Base-by-base conservation (phyloP, 75 land plant genomes). In the Ceratopteris richardii region DNA sequence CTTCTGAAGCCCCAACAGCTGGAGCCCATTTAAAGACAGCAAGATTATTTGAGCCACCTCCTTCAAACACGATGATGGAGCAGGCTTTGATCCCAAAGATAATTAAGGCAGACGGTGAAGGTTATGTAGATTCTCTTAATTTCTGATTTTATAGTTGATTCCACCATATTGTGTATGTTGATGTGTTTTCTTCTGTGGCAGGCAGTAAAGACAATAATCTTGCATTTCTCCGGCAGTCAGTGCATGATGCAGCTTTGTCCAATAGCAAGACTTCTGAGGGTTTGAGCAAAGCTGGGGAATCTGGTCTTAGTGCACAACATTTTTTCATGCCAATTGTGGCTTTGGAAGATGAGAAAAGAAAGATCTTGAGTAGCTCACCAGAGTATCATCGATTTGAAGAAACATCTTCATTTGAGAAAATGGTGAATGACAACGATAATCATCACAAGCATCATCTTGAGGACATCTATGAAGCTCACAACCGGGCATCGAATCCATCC, bases 211-310 rank as follows among this genome's bases (percentile, higher is more conserved):
- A 29, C 44, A 64, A 51, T 42, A 74, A 70, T 55, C 67, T 77
- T 47, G 75, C 78, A 28, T 77, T 70, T 47, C 37, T 93, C 46
- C 80, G 73, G 65, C 80, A 85, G 56, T 67, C 90, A 53, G 85
- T 93, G 28, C 79, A 85, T 42, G 87, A 82, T 76, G 95, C 95
- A 24, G 98, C 87, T 41, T 66, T 93, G 4, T 77, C 76, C 20
- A 58, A 4, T 12, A 22, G 27, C 14, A 52, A 28, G 28, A 23
- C 1, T 52, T 23, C 54, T 19, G 54, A 3, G 23, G 54, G 25
- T 18, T 4, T 5, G 27, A 26, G 13, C 14, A 52, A 26, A 52
- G 6, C 54, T 43, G 70, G 63, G 30, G 46, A 36, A 3, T 61
- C 68, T 50, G 77, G 65, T 42, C 79, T 62, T 59, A 59, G 66